These are phyloP conservation scores for Boletus sp. DNA, from an alignment of 768 basidiomycete genomes.

Conservation along the genomic window DNA sequence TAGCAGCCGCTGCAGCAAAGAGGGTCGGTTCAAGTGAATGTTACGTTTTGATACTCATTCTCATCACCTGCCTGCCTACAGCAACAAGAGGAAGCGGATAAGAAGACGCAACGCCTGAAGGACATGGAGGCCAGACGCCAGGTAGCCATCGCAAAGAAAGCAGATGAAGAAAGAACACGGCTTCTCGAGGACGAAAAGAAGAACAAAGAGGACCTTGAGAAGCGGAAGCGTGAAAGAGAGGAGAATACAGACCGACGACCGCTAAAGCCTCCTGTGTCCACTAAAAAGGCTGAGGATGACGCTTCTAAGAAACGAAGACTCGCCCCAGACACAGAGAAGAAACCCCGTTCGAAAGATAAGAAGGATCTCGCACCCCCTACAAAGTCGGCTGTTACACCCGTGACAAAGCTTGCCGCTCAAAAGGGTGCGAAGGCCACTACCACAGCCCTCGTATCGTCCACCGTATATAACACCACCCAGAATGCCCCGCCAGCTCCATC, in stretches of 20 bases:
- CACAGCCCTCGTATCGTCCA: conserved; percentile 35
- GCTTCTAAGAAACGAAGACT: conserved; percentile 69
- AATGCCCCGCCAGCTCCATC: conserved; percentile 29
- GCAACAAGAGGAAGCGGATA: conserved; percentile 90
- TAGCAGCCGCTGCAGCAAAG: conserved; percentile 82
- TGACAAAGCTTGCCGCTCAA: conserved; percentile 24
- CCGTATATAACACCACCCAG: conserved; percentile 40
- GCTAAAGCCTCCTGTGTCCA: conserved; percentile 41
- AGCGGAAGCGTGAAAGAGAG: conserved; percentile 79
- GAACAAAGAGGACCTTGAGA: conserved; percentile 70
- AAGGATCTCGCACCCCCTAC: conserved; percentile 30
- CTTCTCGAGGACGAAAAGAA: conserved; percentile 68
- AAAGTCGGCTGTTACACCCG: conserved; percentile 28
- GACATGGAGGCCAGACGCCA: conserved; percentile 85
- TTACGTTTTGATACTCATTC: neutral
- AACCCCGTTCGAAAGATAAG: conserved; percentile 58
- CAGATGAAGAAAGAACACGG: conserved; percentile 69
- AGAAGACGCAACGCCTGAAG: conserved; percentile 68
- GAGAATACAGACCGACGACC: conserved; percentile 71
- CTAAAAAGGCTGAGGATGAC: conserved; percentile 79
- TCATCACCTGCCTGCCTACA: conserved; percentile 32
- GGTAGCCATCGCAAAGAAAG: conserved; percentile 67
- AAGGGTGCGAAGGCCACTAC: conserved; percentile 39
- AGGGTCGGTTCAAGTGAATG: conserved; percentile 54
- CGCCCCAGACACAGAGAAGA: conserved; percentile 52